Evolutionary conservation across 2,329 filamentous ascomycete genomes (phyloP).

Genomic region (Coniochaeta ligniaria): DNA sequence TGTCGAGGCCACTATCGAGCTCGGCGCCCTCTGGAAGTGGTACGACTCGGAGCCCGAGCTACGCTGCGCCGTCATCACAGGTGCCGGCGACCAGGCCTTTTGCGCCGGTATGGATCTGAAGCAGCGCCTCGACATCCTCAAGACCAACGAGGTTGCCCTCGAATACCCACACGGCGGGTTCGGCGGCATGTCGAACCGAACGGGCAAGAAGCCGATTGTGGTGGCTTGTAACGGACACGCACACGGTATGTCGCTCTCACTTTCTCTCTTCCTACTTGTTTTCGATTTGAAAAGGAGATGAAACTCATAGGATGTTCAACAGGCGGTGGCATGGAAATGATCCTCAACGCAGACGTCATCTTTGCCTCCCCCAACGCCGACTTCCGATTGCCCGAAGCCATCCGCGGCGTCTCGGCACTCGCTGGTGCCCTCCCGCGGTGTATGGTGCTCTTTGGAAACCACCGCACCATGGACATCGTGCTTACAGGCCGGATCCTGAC

Average conservation of each 20-base stretch:
- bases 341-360: constrained; percentile 46
- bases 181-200: constrained; percentile 25
- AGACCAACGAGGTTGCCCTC: constrained; percentile 1
- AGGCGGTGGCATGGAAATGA: constrained; percentile 23
- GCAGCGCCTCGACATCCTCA: constrained; percentile 2
- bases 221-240: constrained; percentile 23
- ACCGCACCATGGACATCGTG: constrained; percentile 24
- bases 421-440: constrained; percentile 49
- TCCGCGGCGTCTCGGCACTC: constrained; percentile 49
- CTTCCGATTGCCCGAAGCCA: constrained; percentile 51
- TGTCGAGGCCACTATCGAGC: constrained; percentile 25
- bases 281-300: not conserved
- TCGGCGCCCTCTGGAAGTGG: constrained; percentile 39
- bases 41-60: constrained; percentile 42
- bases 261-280: too few relatives aligned
- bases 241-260: not conserved
- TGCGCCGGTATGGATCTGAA: constrained; percentile 7
- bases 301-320: not conserved
- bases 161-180: constrained; percentile 17
- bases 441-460: constrained; percentile 24
- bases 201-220: constrained; percentile 24
- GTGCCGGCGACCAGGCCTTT: constrained; percentile 18
- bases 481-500: constrained; percentile 19
- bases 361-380: constrained; percentile 42
- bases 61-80: constrained; percentile 43